Conservation (phyloP, 139 green algal genomes). For the Yamagishiella unicocca region DNA sequence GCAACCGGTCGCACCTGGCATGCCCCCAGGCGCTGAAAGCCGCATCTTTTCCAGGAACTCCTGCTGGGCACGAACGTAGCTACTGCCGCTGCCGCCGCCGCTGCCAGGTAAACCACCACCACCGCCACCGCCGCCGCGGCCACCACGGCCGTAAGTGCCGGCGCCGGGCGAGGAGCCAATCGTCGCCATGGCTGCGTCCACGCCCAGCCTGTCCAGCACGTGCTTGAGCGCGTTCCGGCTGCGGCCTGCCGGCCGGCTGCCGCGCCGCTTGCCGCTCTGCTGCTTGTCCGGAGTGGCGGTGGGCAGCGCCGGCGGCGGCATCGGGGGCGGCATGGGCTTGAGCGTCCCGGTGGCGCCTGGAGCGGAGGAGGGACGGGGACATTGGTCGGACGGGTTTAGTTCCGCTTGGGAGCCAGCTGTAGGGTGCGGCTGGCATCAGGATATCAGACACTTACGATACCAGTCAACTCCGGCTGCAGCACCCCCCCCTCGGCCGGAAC, state of each 20-base stretch:
- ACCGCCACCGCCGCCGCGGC: background rate
- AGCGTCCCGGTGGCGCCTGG: background rate
- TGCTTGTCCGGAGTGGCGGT: constrained; percentile 9
- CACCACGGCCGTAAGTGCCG: background rate
- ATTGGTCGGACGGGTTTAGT: no score
- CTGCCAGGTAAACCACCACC: background rate
- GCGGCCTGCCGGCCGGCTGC: background rate
- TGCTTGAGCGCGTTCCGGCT: constrained; percentile 52
- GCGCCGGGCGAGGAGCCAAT: background rate
- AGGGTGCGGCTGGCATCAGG: no score
- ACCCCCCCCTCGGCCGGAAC: no score
- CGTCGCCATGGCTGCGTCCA: constrained; percentile 30
- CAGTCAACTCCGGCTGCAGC: no score
- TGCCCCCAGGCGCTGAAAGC: background rate
- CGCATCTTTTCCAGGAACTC: constrained; percentile 48
- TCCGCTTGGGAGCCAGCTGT: no score
- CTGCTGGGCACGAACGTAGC: constrained; percentile 14
- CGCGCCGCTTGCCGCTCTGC: constrained; percentile 19
- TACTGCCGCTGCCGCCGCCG: constrained; percentile 13
- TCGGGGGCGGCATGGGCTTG: background rate
- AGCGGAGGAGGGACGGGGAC: no score
- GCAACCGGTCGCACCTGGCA: no score
- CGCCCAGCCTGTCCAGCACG: constrained; percentile 55
- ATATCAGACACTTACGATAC: no score
- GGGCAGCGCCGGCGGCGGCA: background rate